Evolutionary conservation across 768 basidiomycete species (phyloP).

Genomic region (Tulasnella sp.): DNA sequence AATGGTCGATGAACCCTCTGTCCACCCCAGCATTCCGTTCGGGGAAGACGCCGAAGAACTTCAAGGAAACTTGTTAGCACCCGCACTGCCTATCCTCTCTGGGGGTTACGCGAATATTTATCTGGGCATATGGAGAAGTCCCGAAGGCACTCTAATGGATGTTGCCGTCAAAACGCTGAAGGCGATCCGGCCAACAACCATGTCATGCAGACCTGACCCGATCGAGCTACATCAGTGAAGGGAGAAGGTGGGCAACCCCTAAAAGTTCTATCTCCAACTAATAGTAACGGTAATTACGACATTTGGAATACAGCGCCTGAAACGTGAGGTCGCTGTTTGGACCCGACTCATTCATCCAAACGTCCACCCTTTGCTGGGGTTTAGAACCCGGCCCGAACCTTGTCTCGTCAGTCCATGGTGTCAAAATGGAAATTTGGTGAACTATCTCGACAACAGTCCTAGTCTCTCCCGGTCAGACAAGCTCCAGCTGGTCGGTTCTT

Average conservation of each 20-base stretch:
- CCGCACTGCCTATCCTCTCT: neutral
- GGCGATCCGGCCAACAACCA: conserved; percentile 77
- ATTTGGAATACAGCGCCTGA: neutral
- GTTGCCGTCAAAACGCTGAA: conserved; percentile 87
- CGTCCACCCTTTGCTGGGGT: neutral
- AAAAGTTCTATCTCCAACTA: no score
- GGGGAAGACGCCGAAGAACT: neutral
- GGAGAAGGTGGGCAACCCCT: neutral
- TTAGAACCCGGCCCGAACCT: neutral
- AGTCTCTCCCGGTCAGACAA: no score
- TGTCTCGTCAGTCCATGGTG: neutral
- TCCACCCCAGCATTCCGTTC: no score
- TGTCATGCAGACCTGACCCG: neutral
- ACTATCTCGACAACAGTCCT: no score
- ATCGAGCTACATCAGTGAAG: neutral
- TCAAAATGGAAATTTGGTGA: neutral
- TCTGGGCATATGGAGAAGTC: neutral
- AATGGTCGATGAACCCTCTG: no score
- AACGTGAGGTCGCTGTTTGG: neutral
- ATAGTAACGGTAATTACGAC: no score
- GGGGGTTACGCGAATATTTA: neutral
- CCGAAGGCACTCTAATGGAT: conserved; percentile 76
- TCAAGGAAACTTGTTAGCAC: neutral
- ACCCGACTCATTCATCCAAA: neutral
- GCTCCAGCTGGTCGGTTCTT: no score